Conservation (phyloP, 1,284 basidiomycete species). For the Ustilago curta region DNA sequence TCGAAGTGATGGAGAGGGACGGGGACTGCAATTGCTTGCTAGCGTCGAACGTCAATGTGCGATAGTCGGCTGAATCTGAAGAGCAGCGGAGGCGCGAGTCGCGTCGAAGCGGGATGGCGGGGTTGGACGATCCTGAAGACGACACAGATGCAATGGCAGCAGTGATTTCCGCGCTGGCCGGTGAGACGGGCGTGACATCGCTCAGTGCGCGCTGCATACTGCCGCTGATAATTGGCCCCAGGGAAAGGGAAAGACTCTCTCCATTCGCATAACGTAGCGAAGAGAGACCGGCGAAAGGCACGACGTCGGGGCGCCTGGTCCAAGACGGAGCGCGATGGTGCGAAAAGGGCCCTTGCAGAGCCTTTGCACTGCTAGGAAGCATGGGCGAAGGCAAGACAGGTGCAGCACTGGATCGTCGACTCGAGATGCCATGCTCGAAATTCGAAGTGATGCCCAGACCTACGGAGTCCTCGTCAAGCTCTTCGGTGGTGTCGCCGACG, state of each 20-base stretch:
- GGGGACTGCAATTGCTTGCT: conserved; percentile 16
- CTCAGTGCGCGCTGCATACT: conserved; percentile 33
- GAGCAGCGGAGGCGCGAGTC: conserved; percentile 42
- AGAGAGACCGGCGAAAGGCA: conserved; percentile 14
- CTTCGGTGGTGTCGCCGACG: conserved; percentile 29
- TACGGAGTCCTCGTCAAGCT: conserved; percentile 40
- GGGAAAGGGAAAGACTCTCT: not conserved
- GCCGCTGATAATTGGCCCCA: conserved; percentile 11
- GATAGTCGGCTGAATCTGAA: conserved; percentile 31
- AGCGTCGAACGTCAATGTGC: not conserved
- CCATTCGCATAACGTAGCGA: conserved; percentile 2
- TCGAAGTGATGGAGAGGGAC: conserved; percentile 26
- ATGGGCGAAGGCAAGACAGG: conserved; percentile 22
- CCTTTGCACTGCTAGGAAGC: conserved; percentile 14
- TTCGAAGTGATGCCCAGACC: conserved; percentile 51
- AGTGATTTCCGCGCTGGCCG: conserved; percentile 7
- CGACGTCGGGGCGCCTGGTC: conserved; percentile 35
- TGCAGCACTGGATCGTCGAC: conserved; percentile 31
- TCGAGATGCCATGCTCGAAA: conserved; percentile 22
- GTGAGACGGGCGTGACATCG: conserved; percentile 31
- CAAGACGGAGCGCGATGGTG: conserved; percentile 54
- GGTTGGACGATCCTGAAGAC: conserved; percentile 2
- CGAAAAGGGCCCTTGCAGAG: conserved; percentile 47
- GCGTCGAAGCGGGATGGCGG: conserved; percentile 33
- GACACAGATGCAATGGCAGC: conserved; percentile 18